A percentile compares a stretch with the other conserved stretches of the same genome.
phyloP scores from a whole-genome alignment of 106 monocot genomes.

The Triglochin maritima region DNA sequence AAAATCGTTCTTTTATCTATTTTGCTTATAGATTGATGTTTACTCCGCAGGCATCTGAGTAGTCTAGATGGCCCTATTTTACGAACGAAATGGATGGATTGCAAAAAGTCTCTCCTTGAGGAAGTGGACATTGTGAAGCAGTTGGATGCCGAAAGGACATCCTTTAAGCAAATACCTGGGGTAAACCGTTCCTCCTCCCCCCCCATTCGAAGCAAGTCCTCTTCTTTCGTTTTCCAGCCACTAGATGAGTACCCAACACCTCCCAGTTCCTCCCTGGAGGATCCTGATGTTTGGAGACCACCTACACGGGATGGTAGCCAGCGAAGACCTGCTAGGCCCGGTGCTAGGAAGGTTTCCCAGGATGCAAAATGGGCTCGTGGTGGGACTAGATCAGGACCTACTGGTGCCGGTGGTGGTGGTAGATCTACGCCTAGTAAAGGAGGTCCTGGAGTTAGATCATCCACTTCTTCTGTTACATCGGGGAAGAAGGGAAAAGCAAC shows the following conservation, averaged over 20 bases:
- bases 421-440: conserved; percentile 49
- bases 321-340: conserved; percentile 35
- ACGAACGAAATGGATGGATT: conserved; percentile 85
- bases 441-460: conserved; percentile 34
- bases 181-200: conserved; percentile 61
- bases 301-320: conserved; percentile 46
- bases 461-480: conserved; percentile 29
- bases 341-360: conserved; percentile 46
- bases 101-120: conserved; percentile 78
- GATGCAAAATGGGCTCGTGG: conserved; percentile 87
- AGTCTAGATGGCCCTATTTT: conserved; percentile 63
- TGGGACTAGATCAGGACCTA: conserved; percentile 30
- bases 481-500: conserved; percentile 80
- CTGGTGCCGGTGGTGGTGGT: conserved; percentile 38
- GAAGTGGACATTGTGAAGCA: conserved; percentile 92
- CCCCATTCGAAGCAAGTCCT: conserved; percentile 35
- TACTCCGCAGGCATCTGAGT: conserved; percentile 52
- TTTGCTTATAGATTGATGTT: too few relatives aligned
- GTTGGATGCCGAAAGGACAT: conserved; percentile 67
- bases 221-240: conserved; percentile 93
- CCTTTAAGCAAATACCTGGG: conserved; percentile 78
- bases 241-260: conserved; percentile 89
- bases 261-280: conserved; percentile 51
- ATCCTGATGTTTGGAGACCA: conserved; percentile 99
- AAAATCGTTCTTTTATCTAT: neutral